Conservation (phyloP, 192 early-diverging fungal species). For the Coemansia sp. region DNA sequence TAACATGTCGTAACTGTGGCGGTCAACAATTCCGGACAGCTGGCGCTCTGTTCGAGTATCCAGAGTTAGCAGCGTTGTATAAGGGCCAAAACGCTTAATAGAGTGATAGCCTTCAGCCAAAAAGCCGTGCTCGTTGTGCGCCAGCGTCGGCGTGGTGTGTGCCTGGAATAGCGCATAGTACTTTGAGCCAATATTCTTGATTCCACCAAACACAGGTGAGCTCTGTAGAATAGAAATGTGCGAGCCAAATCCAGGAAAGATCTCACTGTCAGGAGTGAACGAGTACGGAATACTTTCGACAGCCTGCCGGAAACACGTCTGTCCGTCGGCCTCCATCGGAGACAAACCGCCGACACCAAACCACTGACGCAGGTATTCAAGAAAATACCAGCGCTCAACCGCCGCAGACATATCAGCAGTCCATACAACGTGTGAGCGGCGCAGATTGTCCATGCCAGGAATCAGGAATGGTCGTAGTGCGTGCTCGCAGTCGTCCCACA, state of each 20-base stretch:
- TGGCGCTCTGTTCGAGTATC: constrained; percentile 76
- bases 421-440: constrained; percentile 56
- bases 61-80: constrained; percentile 65
- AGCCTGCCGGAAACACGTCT: constrained; percentile 61
- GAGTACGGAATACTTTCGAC: constrained; percentile 71
- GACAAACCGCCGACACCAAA: constrained; percentile 38
- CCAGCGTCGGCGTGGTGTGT: constrained; percentile 63
- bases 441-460: constrained; percentile 26
- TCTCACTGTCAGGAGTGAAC: constrained; percentile 79
- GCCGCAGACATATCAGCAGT: constrained; percentile 59
- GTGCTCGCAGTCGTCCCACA: constrained; percentile 60
- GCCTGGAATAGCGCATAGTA: constrained; percentile 88
- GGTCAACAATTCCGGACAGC: constrained; percentile 61
- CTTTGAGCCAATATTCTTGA: constrained; percentile 63
- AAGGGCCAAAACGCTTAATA: constrained; percentile 66
- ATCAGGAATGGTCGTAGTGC: constrained; percentile 62
- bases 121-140: constrained; percentile 59
- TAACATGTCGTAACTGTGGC: constrained; percentile 61
- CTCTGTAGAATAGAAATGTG: constrained; percentile 66
- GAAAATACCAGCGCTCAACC: constrained; percentile 66
- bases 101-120: constrained; percentile 59
- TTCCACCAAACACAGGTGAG: constrained; percentile 66
- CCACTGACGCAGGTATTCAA: constrained; percentile 60
- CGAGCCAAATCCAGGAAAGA: constrained; percentile 74
- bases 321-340: constrained; percentile 34